phyloP scores from a whole-genome alignment of 495 filamentous ascomycete genomes.

The Choiromyces venosus region DNA sequence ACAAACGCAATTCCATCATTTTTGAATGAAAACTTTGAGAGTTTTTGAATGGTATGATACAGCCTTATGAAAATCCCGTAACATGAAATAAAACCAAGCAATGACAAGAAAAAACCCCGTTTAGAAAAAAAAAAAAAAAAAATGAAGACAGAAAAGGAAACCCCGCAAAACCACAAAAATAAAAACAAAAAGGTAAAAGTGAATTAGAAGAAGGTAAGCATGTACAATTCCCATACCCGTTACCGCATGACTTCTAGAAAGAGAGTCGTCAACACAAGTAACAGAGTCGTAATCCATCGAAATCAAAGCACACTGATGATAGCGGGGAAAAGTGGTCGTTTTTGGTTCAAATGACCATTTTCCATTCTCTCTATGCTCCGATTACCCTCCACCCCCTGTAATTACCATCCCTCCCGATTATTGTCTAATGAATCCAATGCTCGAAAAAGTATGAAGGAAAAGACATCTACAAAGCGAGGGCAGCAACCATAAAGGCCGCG shows the following conservation, averaged over 20 bases:
- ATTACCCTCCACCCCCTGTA: not conserved
- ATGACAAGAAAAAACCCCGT: constrained; percentile 14
- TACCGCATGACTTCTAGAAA: not conserved
- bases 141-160: constrained; percentile 14
- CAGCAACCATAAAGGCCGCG: not conserved
- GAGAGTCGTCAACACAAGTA: not conserved
- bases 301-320: not conserved
- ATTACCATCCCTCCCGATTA: not conserved
- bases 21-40: not conserved
- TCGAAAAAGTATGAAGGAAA: not conserved
- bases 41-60: not conserved
- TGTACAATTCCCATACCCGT: not conserved
- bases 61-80: not conserved
- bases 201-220: constrained; percentile 1
- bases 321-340: not conserved
- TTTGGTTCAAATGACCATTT: not conserved
- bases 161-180: constrained; percentile 15
- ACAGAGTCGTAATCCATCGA: not conserved
- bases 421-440: not conserved
- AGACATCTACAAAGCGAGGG: not conserved
- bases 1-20: not conserved
- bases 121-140: constrained; percentile 4
- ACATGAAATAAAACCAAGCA: constrained; percentile 11
- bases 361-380: not conserved
- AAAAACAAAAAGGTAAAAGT: not conserved